These are phyloP conservation scores for Cydonia oblonga DNA, from an alignment of 331 rosid species.

Conservation along the genomic window DNA sequence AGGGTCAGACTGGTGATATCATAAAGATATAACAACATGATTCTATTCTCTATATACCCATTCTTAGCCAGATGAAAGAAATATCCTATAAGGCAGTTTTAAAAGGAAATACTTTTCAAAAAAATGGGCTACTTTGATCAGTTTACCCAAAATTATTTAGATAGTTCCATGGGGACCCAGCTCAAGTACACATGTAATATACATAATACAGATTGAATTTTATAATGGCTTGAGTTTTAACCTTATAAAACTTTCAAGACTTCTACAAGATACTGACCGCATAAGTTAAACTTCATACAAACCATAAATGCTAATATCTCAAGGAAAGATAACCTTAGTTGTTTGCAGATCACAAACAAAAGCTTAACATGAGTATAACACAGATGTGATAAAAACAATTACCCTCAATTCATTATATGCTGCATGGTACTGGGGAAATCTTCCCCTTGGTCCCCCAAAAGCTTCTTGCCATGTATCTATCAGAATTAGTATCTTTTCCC, in stretches of 20 bases:
- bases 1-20: background rate
- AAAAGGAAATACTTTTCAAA: background rate
- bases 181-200: background rate
- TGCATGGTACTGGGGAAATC: slow-evolving; percentile 70
- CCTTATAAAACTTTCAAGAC: background rate
- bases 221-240: background rate
- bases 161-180: background rate
- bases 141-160: background rate
- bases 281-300: background rate
- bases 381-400: slow-evolving; percentile 8
- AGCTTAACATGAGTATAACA: slow-evolving; percentile 1
- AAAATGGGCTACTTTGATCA: background rate
- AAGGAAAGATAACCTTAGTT: background rate
- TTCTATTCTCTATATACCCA: background rate
- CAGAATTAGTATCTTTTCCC: slow-evolving; percentile 76
- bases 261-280: background rate
- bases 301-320: background rate
- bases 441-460: slow-evolving; percentile 61
- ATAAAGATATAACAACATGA: background rate
- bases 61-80: background rate
- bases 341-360: background rate
- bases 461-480: slow-evolving; percentile 97
- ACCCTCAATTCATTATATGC: slow-evolving; percentile 83
- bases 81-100: background rate
- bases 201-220: background rate